Conservation (phyloP, 345 rosid genomes). For the Corymbia maculata region DNA sequence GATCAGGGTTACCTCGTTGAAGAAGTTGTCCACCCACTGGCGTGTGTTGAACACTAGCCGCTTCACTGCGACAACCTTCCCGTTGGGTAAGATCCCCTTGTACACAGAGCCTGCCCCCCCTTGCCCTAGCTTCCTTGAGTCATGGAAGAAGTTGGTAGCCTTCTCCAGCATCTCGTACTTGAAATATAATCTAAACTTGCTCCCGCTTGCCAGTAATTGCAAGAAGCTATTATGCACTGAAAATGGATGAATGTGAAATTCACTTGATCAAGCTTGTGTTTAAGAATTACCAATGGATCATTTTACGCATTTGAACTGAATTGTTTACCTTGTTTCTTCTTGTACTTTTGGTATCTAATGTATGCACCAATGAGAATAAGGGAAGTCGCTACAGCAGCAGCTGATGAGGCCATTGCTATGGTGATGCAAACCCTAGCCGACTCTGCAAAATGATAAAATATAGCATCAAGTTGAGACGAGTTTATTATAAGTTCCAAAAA, state of each 20-base stretch:
- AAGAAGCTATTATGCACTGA: background rate
- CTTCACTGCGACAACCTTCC: slow-evolving; percentile 60
- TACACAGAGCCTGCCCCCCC: slow-evolving; percentile 76
- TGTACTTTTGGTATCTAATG: background rate
- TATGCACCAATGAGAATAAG: background rate
- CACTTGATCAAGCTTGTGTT: background rate
- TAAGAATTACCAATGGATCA: background rate
- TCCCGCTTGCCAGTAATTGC: background rate
- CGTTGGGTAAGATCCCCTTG: slow-evolving; percentile 62
- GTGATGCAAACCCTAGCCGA: background rate
- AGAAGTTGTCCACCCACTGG: slow-evolving; percentile 83
- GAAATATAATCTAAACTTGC: slow-evolving; percentile 21
- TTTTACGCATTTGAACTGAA: background rate
- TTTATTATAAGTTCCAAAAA: background rate
- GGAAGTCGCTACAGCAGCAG: background rate
- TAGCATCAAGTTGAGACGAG: background rate
- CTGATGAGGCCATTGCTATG: background rate
- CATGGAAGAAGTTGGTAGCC: slow-evolving; percentile 54
- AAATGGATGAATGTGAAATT: background rate
- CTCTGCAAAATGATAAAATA: background rate
- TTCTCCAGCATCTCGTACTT: slow-evolving; percentile 58
- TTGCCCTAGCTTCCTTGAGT: slow-evolving; percentile 62
- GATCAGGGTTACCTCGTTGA: slow-evolving; percentile 68
- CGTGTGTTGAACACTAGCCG: slow-evolving; percentile 45
- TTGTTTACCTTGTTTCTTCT: background rate